phyloP scores from a whole-genome alignment of 129 eudicot species.

The Lactuca saligna region DNA sequence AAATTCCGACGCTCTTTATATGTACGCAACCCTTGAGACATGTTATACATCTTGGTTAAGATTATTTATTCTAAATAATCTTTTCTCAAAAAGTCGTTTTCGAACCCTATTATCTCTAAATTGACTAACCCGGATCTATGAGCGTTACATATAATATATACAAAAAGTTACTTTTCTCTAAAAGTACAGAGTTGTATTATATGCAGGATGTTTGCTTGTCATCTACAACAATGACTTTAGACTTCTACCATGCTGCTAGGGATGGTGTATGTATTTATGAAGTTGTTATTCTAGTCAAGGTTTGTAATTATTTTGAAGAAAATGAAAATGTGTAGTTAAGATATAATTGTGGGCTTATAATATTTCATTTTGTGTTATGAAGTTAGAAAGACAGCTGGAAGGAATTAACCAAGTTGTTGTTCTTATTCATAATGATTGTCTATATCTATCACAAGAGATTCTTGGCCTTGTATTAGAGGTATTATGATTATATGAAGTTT shows the following conservation, averaged over 20 bases:
- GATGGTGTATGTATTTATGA: conserved; percentile 85
- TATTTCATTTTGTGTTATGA: conserved; percentile 43
- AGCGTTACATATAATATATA: too few species aligned
- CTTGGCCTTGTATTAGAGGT: conserved; percentile 96
- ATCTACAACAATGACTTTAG: conserved; percentile 74
- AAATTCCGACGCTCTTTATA: too few species aligned
- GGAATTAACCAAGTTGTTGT: conserved; percentile 92
- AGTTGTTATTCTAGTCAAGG: conserved; percentile 90
- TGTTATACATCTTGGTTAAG: too few species aligned
- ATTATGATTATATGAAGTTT: too few species aligned
- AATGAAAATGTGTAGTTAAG: background rate
- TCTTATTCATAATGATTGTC: conserved; percentile 94
- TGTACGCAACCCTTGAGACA: too few species aligned
- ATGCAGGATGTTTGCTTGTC: conserved; percentile 93
- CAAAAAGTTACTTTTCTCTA: background rate
- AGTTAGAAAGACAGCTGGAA: conserved; percentile 97
- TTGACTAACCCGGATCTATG: too few species aligned
- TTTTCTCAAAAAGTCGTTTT: too few species aligned
- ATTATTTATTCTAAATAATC: too few species aligned
- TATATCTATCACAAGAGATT: conserved; percentile 80
- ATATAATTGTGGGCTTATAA: conserved; percentile 18
- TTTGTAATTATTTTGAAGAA: conserved; percentile 15
- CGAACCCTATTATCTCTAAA: too few species aligned
- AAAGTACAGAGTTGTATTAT: conserved; percentile 2
- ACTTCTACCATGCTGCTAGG: conserved; percentile 88